Evolutionary conservation across 129 eudicot genomes (phyloP).

Genomic region (Saussurea involucrata): DNA sequence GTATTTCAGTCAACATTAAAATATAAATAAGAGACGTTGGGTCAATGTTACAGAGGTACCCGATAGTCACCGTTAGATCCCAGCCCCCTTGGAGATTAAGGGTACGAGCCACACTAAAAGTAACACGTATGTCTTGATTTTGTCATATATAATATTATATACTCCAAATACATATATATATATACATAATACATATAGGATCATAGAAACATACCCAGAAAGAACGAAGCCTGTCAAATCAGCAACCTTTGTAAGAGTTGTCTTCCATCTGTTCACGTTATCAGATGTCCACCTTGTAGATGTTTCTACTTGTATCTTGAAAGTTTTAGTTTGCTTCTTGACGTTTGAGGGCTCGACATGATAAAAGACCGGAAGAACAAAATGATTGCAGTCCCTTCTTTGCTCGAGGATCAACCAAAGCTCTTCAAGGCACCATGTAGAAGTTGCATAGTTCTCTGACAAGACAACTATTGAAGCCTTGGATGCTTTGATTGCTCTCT

Average conservation of each 20-base stretch:
- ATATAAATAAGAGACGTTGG: not conserved
- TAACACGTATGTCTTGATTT: too few relatives aligned
- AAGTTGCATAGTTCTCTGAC: constrained; percentile 4
- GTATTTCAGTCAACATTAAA: not conserved
- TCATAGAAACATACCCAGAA: not conserved
- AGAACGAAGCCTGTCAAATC: not conserved
- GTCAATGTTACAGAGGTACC: too few relatives aligned
- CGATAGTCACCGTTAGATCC: too few relatives aligned
- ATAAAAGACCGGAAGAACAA: constrained; percentile 4
- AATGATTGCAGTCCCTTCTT: not conserved
- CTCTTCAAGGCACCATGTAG: constrained; percentile 13
- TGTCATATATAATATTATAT: too few relatives aligned
- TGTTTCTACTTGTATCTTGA: not conserved
- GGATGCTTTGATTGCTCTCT: not conserved
- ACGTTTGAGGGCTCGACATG: not conserved
- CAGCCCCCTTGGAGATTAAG: too few relatives aligned
- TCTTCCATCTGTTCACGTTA: not conserved
- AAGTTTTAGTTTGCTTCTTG: not conserved
- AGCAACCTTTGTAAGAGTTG: not conserved
- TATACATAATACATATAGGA: too few relatives aligned
- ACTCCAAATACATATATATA: too few relatives aligned
- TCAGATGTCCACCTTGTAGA: not conserved
- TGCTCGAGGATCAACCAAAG: constrained; percentile 12
- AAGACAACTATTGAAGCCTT: constrained; percentile 8
- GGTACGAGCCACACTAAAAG: too few relatives aligned